A percentile compares a stretch with the other conserved stretches of the same genome.
phyloP scores from a whole-genome alignment of 306 rosid genomes.

The Adenanthera pavonina region DNA sequence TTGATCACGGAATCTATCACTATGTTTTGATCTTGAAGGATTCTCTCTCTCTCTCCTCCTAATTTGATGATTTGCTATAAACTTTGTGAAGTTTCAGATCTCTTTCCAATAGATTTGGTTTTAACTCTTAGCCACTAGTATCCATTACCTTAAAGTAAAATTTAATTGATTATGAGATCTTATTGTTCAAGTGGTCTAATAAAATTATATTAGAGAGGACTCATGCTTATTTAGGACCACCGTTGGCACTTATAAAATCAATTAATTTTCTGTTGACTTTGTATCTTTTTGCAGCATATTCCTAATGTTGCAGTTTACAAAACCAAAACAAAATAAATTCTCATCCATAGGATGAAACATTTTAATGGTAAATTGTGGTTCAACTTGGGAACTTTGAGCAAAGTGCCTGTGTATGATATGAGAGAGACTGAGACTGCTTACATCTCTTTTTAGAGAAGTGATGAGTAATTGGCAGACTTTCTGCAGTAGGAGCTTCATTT shows the following conservation, averaged over 20 bases:
- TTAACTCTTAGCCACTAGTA: neutral
- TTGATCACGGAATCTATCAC: neutral
- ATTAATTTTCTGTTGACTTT: neutral
- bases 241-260: neutral
- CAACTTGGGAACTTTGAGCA: neutral
- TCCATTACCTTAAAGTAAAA: neutral
- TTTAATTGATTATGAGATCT: neutral
- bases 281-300: neutral
- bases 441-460: neutral
- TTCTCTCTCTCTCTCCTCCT: neutral
- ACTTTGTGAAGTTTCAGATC: constrained; percentile 17
- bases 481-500: neutral
- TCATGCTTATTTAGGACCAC: neutral
- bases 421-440: neutral
- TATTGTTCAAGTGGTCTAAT: neutral
- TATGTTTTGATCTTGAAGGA: neutral
- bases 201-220: neutral
- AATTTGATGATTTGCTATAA: neutral
- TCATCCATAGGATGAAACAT: neutral
- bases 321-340: neutral
- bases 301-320: neutral
- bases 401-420: neutral
- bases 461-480: neutral
- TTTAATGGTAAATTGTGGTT: neutral
- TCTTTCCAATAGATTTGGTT: constrained; percentile 14